phyloP scores from a whole-genome alignment of 2,329 filamentous ascomycete genomes.

The Tetracladium maxilliforme region DNA sequence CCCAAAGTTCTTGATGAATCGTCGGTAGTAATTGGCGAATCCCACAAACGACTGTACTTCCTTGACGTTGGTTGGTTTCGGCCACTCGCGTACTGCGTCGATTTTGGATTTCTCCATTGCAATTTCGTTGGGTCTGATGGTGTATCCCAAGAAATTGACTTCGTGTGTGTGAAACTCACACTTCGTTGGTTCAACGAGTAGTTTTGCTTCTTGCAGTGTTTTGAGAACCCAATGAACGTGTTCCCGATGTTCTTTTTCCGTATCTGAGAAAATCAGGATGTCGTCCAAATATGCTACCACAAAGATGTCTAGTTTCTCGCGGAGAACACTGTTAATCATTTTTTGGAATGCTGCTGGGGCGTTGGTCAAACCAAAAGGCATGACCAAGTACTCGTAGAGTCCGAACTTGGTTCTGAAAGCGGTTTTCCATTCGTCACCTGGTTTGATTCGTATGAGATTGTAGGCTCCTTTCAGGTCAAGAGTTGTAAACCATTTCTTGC shows the following conservation, averaged over 20 bases:
- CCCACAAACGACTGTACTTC: conserved; percentile 13
- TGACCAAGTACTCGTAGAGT: conserved; percentile 17
- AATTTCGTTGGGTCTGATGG: conserved; percentile 5
- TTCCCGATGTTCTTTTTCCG: conserved; percentile 4
- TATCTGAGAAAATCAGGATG: conserved; percentile 14
- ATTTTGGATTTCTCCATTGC: conserved; percentile 7
- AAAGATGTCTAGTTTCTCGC: conserved; percentile 1
- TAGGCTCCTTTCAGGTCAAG: conserved; percentile 16
- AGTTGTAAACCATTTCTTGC: conserved; percentile 14
- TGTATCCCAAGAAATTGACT: conserved; percentile 7
- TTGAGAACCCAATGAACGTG: no score
- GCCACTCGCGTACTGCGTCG: conserved; percentile 7
- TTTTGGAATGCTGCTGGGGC: conserved; percentile 10
- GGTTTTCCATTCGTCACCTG: conserved; percentile 17
- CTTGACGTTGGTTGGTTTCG: conserved; percentile 3
- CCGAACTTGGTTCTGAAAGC: conserved; percentile 16
- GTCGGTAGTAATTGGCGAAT: conserved; percentile 17
- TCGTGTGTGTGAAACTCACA: conserved; percentile 6
- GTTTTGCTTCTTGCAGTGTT: no score
- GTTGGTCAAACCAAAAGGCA: conserved; percentile 11
- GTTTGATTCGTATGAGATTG: conserved; percentile 15
- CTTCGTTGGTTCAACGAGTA: no score
- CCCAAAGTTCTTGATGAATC: conserved; percentile 14
- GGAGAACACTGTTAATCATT: conserved; percentile 11
- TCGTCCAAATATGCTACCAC: conserved; percentile 12